Conservation (phyloP, 2,329 filamentous ascomycete genomes). For the Venturia carpophila region DNA sequence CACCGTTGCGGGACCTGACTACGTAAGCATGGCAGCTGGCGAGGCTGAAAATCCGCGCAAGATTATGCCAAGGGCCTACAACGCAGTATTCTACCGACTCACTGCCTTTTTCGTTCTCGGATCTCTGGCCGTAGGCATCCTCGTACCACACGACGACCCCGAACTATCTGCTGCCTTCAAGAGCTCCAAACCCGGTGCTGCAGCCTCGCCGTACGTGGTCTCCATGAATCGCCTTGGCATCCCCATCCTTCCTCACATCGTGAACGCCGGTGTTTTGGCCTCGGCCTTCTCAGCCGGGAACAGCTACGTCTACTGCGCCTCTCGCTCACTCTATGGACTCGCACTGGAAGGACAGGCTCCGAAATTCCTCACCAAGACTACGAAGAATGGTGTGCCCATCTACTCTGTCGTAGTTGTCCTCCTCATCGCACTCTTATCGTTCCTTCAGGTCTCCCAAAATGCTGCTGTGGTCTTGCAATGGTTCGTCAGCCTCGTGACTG, state of each 20-base stretch:
- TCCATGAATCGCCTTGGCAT: constrained; percentile 62
- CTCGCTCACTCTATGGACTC: constrained; percentile 46
- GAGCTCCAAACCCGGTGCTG: constrained; percentile 55
- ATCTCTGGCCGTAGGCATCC: constrained; percentile 61
- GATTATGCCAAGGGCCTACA: constrained; percentile 66
- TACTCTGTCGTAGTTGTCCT: constrained; percentile 63
- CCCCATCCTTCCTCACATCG: constrained; percentile 56
- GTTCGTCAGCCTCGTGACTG: constrained; percentile 41
- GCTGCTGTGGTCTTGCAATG: constrained; percentile 62
- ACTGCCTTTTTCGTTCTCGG: constrained; percentile 70
- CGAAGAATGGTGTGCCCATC: constrained; percentile 59
- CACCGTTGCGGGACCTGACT: constrained; percentile 60
- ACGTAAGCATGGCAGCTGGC: constrained; percentile 57
- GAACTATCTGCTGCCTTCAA: constrained; percentile 54
- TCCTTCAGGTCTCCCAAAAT: constrained; percentile 61
- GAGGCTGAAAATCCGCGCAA: constrained; percentile 63
- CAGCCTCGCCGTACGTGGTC: constrained; percentile 59
- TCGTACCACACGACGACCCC: constrained; percentile 61
- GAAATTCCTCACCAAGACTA: constrained; percentile 50
- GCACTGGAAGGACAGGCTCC: constrained; percentile 48
- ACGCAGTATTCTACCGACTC: constrained; percentile 71
- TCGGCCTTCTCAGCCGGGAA: constrained; percentile 58
- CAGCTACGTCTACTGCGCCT: constrained; percentile 48
- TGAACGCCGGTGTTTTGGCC: constrained; percentile 64
- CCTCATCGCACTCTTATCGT: constrained; percentile 61